Conservation (phyloP, 1,284 basidiomycete genomes). For the Trichosporon coremiiforme region DNA sequence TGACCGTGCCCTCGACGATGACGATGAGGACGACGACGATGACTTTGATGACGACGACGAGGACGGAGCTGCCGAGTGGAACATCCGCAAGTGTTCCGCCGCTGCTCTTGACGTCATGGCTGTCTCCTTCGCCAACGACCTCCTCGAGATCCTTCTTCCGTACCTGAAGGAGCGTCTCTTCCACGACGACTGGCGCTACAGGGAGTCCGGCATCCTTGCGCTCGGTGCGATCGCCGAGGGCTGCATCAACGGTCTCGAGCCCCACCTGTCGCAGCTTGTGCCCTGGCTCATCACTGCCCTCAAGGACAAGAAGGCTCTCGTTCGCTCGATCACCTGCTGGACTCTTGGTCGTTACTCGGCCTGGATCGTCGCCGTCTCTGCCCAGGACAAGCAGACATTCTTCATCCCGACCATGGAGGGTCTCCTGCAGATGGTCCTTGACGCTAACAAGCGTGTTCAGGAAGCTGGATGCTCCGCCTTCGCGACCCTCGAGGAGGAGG, state of each 20-base stretch:
- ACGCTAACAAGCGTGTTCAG: slow-evolving; percentile 98
- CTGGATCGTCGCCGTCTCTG: slow-evolving; percentile 80
- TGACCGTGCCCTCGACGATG: slow-evolving; percentile 59
- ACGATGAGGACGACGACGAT: slow-evolving; percentile 82
- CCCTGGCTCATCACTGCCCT: slow-evolving; percentile 90
- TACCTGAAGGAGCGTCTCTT: slow-evolving; percentile 92
- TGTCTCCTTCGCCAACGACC: slow-evolving; percentile 82
- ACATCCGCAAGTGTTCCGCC: slow-evolving; percentile 95
- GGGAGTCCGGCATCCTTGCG: slow-evolving; percentile 94
- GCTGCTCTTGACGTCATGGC: slow-evolving; percentile 97
- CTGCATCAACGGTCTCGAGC: slow-evolving; percentile 93
- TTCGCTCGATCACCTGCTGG: slow-evolving; percentile 99
- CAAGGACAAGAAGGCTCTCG: slow-evolving; percentile 91
- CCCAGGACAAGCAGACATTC: slow-evolving; percentile 81
- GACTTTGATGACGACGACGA: slow-evolving; percentile 93
- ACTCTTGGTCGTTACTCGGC: slow-evolving; percentile 97
- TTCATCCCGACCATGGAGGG: slow-evolving; percentile 98
- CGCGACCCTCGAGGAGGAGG: slow-evolving; percentile 97
- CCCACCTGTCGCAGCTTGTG: slow-evolving; percentile 87
- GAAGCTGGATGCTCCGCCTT: slow-evolving; percentile 99
- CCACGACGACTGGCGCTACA: slow-evolving; percentile 88
- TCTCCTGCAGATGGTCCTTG: slow-evolving; percentile 93
- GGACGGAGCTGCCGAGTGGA: slow-evolving; percentile 98
- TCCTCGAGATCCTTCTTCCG: slow-evolving; percentile 84
- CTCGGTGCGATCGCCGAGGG: slow-evolving; percentile 98